Evolutionary conservation across 2,329 filamentous ascomycete genomes (phyloP), one percentile per base, ranked within the genome.

Genomic region (Penicillium psychrosexuale): DNA sequence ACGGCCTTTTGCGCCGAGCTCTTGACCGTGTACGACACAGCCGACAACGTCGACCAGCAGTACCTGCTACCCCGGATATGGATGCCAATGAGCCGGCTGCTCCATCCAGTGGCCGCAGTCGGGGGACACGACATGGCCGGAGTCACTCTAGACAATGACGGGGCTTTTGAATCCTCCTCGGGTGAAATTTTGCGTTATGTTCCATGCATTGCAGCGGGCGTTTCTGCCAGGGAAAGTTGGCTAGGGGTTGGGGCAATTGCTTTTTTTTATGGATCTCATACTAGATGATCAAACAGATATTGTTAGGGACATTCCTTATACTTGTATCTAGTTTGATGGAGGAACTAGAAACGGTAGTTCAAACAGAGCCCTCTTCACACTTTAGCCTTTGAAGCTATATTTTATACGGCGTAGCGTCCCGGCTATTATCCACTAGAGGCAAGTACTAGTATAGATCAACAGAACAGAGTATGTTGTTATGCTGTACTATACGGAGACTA

Each of bases 1-100:
- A 77, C 48, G 72, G 69, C 5, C 62, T 78, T 6, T 59, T 78
- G 2, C 65, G 70, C 19, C 69, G 71, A 6, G 75, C 75, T 1
- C 63, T 78, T 30, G 63, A 63, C n/a, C 70, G 66, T 19, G 64
- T 71, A 12, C 64, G 65, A 13, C 66, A 66, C 8, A 62, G 58
- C 22, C 68, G 65, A 46, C 52, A 56, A 38, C 61, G 64, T n/a
- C 58, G 58, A 24, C 55, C 48, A 19, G 51, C 53, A 28, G 34
- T 50, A 15, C 58, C 61, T 15, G 44, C 51, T 17, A 61, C 59
- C 17, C 51, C 59, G 3, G 64, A 66, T 9, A 59, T 61, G 51
- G 65, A 69, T 27, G 51, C 62, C 12, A 22, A 7, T 13, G 65
- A 69, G n/a, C 63, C 59, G 0, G 64, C 65, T 8, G 61, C 57